Evolutionary conservation across 257 asterid genomes (phyloP).

Genomic region (Lycium ferocissimum): DNA sequence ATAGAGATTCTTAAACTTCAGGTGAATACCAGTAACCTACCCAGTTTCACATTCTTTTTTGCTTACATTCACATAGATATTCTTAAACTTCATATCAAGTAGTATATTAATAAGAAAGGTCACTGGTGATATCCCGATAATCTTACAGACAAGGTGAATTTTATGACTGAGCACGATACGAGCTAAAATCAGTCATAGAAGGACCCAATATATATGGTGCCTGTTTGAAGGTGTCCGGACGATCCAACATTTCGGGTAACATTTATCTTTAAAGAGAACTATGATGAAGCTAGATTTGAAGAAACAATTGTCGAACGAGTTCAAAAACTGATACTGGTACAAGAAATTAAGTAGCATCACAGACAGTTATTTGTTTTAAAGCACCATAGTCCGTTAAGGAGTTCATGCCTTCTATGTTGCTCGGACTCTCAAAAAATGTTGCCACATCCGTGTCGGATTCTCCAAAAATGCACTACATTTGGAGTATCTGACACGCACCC

Average conservation of each 20-base stretch:
- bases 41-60: neutral
- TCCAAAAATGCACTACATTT: too few relatives aligned
- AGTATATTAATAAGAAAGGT: neutral
- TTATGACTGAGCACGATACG: neutral
- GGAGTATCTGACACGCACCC: too few relatives aligned
- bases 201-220: neutral
- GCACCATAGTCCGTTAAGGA: neutral
- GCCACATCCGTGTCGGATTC: too few relatives aligned
- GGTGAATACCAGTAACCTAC: neutral
- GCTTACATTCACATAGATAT: conserved; percentile 10
- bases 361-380: neutral
- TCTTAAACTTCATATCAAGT: neutral
- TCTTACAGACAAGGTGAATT: neutral
- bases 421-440: too few relatives aligned
- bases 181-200: neutral
- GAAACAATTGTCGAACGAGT: neutral
- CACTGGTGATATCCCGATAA: neutral
- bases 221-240: neutral
- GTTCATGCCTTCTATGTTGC: neutral
- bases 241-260: neutral
- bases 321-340: neutral
- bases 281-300: neutral
- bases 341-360: neutral
- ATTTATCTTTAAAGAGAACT: neutral
- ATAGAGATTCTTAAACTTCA: neutral